Evolutionary conservation across 257 asterid genomes (phyloP).

Genomic region (Lycium ferocissimum): DNA sequence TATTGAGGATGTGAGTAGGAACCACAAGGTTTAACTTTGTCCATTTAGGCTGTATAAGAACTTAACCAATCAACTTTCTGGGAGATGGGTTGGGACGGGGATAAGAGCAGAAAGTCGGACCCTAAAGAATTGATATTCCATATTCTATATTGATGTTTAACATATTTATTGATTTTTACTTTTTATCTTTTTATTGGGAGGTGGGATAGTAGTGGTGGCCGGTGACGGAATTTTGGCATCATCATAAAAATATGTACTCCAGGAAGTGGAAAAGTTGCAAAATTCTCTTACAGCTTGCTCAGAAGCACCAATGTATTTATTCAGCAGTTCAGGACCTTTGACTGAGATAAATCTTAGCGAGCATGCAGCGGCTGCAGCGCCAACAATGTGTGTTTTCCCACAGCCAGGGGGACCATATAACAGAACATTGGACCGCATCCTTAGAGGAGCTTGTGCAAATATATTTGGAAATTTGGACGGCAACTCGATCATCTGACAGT

Average conservation of each 20-base stretch:
- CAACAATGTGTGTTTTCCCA: slow-evolving; percentile 98
- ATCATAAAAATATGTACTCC: slow-evolving; percentile 10
- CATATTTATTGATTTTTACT: not conserved
- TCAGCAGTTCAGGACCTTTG: slow-evolving; percentile 97
- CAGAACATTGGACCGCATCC: slow-evolving; percentile 95
- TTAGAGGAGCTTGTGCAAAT: slow-evolving; percentile 87
- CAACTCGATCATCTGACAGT: slow-evolving; percentile 80
- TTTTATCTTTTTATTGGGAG: not conserved
- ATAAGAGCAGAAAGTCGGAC: not conserved
- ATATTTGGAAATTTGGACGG: slow-evolving; percentile 89
- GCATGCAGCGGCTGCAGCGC: slow-evolving; percentile 98
- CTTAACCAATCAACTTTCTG: not conserved
- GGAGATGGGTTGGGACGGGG: not conserved
- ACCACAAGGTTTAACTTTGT: not conserved
- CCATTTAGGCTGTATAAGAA: not conserved
- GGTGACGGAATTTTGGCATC: not conserved
- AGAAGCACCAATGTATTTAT: slow-evolving; percentile 97
- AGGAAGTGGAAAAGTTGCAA: slow-evolving; percentile 26
- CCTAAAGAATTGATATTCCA: slow-evolving; percentile 3
- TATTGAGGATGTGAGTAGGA: not conserved
- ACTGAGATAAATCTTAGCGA: slow-evolving; percentile 92
- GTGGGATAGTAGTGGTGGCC: not conserved
- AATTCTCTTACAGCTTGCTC: slow-evolving; percentile 90
- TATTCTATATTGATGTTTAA: slow-evolving; percentile 17
- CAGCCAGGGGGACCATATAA: slow-evolving; percentile 99